Conservation (phyloP, 768 basidiomycete species). For the Russula foetens region DNA sequence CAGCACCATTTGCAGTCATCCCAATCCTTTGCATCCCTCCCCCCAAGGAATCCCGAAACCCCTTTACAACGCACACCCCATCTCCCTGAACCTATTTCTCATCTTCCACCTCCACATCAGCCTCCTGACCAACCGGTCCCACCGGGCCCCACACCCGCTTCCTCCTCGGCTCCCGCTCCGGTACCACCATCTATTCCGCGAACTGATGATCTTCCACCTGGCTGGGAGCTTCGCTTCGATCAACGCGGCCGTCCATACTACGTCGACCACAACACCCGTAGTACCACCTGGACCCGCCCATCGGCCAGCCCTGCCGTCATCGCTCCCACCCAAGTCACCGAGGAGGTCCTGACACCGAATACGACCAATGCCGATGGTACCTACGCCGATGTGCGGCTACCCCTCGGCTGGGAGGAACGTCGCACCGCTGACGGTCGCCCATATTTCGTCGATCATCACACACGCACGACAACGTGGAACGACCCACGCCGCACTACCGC, state of each 20-base stretch:
- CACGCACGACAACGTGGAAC: slow-evolving; percentile 85
- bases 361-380: slow-evolving; percentile 23
- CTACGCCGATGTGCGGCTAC: slow-evolving; percentile 63
- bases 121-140: neutral
- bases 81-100: neutral
- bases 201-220: slow-evolving; percentile 60
- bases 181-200: slow-evolving; percentile 28
- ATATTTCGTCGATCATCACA: slow-evolving; percentile 70
- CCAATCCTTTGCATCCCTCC: slow-evolving; percentile 12
- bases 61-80: slow-evolving; percentile 17
- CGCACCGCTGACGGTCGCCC: slow-evolving; percentile 81
- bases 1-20: slow-evolving; percentile 6
- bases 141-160: neutral
- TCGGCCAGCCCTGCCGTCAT: slow-evolving; percentile 23
- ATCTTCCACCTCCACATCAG: slow-evolving; percentile 5
- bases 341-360: slow-evolving; percentile 11
- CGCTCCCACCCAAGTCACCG: slow-evolving; percentile 15
- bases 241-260: slow-evolving; percentile 68
- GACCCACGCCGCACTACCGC: slow-evolving; percentile 66
- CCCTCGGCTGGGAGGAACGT: slow-evolving; percentile 89
- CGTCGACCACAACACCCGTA: slow-evolving; percentile 77
- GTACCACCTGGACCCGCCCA: slow-evolving; percentile 75
- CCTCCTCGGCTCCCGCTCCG: slow-evolving; percentile 19
- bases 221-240: slow-evolving; percentile 81
- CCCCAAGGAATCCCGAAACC: slow-evolving; percentile 22